Conservation (phyloP, 805 yeast genomes). For the Lipomyces starkeyi region DNA sequence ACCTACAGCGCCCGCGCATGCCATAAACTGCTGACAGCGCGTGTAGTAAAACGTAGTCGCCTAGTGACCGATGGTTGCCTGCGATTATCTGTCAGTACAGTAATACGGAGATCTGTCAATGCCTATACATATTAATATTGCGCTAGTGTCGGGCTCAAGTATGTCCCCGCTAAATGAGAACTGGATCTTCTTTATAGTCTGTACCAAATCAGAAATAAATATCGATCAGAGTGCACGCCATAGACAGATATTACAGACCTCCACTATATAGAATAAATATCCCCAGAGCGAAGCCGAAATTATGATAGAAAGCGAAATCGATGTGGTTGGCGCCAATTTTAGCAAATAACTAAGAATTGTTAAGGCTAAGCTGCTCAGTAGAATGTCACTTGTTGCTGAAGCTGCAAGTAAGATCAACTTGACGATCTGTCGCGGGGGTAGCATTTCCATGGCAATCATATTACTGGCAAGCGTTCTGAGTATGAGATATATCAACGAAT, state of each 20-base stretch:
- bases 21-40: conserved; percentile 26
- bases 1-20: conserved; percentile 26
- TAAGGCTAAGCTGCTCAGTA: conserved; percentile 10
- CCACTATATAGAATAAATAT: conserved; percentile 24
- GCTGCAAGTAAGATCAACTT: conserved; percentile 1
- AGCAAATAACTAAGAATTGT: background rate
- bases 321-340: background rate
- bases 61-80: conserved; percentile 30
- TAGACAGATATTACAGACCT: conserved; percentile 16
- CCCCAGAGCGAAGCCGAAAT: conserved; percentile 32
- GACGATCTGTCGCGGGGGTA: conserved; percentile 9
- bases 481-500: background rate
- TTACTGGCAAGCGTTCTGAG: background rate
- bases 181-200: conserved; percentile 26
- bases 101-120: background rate
- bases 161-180: conserved; percentile 37
- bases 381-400: conserved; percentile 12
- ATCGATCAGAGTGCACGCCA: background rate
- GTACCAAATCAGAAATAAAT: conserved; percentile 6
- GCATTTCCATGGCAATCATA: conserved; percentile 1
- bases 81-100: background rate
- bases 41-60: conserved; percentile 27
- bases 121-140: conserved; percentile 27
- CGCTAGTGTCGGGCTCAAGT: conserved; percentile 18
- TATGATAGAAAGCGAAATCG: conserved; percentile 8